Base-by-base conservation (phyloP, 208 protist species). In the Trypanosoma congolense region DNA sequence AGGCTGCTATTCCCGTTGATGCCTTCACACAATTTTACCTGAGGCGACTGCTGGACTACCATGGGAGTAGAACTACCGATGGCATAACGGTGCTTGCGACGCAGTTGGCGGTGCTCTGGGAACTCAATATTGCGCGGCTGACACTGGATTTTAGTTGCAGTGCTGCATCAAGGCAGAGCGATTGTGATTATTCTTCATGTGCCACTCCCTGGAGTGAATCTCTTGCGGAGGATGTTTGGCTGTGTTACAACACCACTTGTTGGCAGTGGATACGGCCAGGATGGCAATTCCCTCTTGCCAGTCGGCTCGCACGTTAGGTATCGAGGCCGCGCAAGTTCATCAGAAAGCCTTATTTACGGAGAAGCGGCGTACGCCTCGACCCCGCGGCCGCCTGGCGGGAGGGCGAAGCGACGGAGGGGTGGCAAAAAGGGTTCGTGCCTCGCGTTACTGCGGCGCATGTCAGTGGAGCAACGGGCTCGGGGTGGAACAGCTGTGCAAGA, bases 211-310 rank as follows among this genome's bases (percentile, higher is more conserved):
- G 60, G 73, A 76, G 49, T 29, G 52, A 57, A 21, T 29, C 44
- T 19, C 56, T 80, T 44, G 55, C 65, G 6, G 71, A 75, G 35
- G 76, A 90, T 36, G 83, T 87, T 40, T 90, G 83, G 80, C 28
- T 49, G 18, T 56, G 47, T 25, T 90, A 90, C 51, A 54, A 33
- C 47, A 61, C 29, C 79, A 90, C 53, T 50, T 85, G 5, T 69
- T 70, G 46, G 62, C 54, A 10, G 45, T 72, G 22, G 77, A 70
- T n/a, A 57, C 49, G 10, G 53, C 48, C 18, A 33, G 41, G 3
- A 33, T 33, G 19, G 12, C 51, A 38, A 6, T 6, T 16, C 0
- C 12, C 33, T 38, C 33, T 12, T 16, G 33, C 0, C 33, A 38
- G 33, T 12, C 33, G 33, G 6, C 9, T 38, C 33, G 9, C 9